Evolutionary conservation across 768 basidiomycete genomes (phyloP), one percentile per base, ranked within the genome.

Genomic region (Boletus eberwhitei): DNA sequence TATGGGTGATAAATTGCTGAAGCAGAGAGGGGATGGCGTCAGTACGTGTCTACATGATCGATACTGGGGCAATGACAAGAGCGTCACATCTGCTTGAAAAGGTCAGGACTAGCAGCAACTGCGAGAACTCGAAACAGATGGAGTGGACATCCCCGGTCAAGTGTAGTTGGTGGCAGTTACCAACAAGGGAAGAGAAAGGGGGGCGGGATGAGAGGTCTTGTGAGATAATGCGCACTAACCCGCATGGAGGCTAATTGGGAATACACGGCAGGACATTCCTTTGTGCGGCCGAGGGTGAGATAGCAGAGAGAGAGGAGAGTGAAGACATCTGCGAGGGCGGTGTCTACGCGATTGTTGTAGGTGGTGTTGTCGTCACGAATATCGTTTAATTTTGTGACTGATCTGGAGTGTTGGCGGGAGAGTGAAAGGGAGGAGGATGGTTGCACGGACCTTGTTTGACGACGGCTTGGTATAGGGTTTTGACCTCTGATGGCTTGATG

Each of bases 201-300:
- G 45, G 36, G 21, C 11, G 11, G 35, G 36, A 14, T 22, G 37
- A 19, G 44, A 50, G 37, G 19, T 12, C 29, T 51, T 26, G 45
- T 41, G 32, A 50, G 43, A 22, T 32, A 52, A 49, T 52, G 49
- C 41, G 53, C 49, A 86, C 93, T 81, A 65, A 98, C 94, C 73
- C 90, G 77, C 88, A 99, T 97, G 55, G 88, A 93, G 37, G 93
- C 93, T 59, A 98, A 86, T 65, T 98, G 97, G 59, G 91, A 93
- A 71, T 97, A 99, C 0, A 90, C 93, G 24, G 95, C 96, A 0
- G 96, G 95, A 11, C 88, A 87, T 71, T 98, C 95, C 60, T 87
- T 85, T 38, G 92, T 94, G 76, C 94, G 95, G 40, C 97, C 97
- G 58, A 99, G 94, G 36, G 95, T 97, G 63, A 99, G 85, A 78